Percentiles rank a stretch among this genome's conserved stretches.
phyloP scores from a whole-genome alignment of 768 basidiomycete genomes.

The Mycena latifolia region DNA sequence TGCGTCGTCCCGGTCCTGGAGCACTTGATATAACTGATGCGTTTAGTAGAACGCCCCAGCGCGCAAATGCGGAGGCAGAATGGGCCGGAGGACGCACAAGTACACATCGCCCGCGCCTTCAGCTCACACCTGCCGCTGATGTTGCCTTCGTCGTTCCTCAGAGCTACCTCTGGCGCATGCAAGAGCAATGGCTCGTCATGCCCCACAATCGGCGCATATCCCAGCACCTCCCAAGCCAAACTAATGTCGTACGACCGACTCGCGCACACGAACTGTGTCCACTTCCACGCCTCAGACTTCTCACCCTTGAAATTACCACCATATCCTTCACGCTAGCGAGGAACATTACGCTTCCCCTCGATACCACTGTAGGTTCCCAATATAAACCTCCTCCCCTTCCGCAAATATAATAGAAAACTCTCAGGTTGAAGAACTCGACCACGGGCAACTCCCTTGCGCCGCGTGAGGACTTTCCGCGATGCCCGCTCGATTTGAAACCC shows the following conservation, averaged over 20 bases:
- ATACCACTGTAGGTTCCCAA: too few species aligned
- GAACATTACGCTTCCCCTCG: slow-evolving; percentile 45
- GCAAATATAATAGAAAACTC: too few species aligned
- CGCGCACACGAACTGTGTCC: slow-evolving; percentile 54
- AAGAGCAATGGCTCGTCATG: slow-evolving; percentile 55
- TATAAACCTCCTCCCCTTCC: too few species aligned
- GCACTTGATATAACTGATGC: too few species aligned
- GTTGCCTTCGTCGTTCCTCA: background rate
- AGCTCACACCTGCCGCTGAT: background rate
- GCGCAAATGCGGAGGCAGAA: background rate
- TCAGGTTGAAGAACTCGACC: too few species aligned
- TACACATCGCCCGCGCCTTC: too few species aligned
- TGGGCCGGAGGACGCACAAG: slow-evolving; percentile 9
- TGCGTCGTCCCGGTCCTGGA: too few species aligned
- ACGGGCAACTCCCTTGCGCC: too few species aligned
- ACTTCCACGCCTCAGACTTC: slow-evolving; percentile 52
- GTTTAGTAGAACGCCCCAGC: slow-evolving; percentile 10
- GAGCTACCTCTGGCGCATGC: slow-evolving; percentile 17
- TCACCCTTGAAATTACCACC: slow-evolving; percentile 50
- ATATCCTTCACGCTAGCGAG: slow-evolving; percentile 54
- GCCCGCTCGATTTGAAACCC: too few species aligned
- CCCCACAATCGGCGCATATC: slow-evolving; percentile 63
- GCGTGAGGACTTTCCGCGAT: too few species aligned
- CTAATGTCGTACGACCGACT: slow-evolving; percentile 64
- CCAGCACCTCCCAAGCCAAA: slow-evolving; percentile 59